Percentiles rank a stretch among this genome's conserved stretches.
Evolutionary conservation across 495 filamentous ascomycete genomes (phyloP).

Genomic region (Copromyces sp.): DNA sequence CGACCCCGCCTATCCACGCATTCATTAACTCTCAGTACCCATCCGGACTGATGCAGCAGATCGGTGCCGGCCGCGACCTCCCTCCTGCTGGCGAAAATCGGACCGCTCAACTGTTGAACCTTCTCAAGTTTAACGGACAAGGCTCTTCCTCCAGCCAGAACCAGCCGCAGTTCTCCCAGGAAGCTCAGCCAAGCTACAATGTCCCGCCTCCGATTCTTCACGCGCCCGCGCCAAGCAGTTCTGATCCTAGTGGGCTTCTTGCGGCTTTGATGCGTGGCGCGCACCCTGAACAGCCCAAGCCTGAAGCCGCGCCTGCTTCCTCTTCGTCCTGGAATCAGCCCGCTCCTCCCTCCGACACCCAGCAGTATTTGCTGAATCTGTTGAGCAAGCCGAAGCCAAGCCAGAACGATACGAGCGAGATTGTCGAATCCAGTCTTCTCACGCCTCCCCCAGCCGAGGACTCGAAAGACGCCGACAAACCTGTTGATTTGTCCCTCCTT

Average conservation of each 20-base stretch:
- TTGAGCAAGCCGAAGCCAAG: constrained; percentile 44
- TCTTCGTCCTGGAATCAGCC: constrained; percentile 27
- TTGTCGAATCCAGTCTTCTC: constrained; percentile 28
- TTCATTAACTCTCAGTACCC: constrained; percentile 32
- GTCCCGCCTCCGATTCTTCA: constrained; percentile 30
- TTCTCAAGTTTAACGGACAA: constrained; percentile 74
- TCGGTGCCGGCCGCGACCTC: constrained; percentile 26
- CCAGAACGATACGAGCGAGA: constrained; percentile 36
- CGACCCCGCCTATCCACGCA: constrained; percentile 34
- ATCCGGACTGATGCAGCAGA: constrained; percentile 29
- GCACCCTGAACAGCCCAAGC: constrained; percentile 29
- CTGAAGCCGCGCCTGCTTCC: constrained; percentile 20
- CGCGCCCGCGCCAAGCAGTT: constrained; percentile 35
- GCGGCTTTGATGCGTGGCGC: constrained; percentile 44
- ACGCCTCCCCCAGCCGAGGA: constrained; percentile 29
- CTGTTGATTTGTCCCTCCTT: constrained; percentile 19
- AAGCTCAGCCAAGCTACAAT: background rate
- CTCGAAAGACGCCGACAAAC: constrained; percentile 7
- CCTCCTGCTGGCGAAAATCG: constrained; percentile 35
- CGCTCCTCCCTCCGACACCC: constrained; percentile 36
- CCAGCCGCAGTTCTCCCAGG: constrained; percentile 1
- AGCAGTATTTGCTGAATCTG: constrained; percentile 42
- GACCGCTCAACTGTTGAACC: constrained; percentile 67
- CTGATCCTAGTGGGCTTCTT: constrained; percentile 40
- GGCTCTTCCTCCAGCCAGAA: constrained; percentile 10